These are phyloP conservation scores for Posidonia oceanica DNA, from an alignment of 116 monocot genomes.

Conservation along the genomic window DNA sequence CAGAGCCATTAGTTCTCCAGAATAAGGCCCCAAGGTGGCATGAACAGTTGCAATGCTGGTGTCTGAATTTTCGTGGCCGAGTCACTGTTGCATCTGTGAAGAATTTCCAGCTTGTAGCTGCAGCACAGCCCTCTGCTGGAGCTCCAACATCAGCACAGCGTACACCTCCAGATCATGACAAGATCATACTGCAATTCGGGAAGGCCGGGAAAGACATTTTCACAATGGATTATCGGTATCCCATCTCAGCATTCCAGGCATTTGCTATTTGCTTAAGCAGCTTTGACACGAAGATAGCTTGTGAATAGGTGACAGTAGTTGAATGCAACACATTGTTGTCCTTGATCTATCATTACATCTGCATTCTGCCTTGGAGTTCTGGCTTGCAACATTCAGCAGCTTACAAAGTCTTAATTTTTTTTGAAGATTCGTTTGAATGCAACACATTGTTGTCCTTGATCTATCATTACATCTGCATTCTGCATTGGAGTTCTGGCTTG, in stretches of 20 bases:
- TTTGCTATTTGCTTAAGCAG: slow-evolving; percentile 67
- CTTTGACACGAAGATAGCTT: slow-evolving; percentile 76
- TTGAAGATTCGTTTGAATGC: no score
- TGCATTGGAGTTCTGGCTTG: no score
- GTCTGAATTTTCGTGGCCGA: slow-evolving; percentile 69
- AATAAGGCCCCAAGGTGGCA: slow-evolving; percentile 86
- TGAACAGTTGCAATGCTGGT: slow-evolving; percentile 84
- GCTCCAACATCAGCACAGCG: slow-evolving; percentile 36
- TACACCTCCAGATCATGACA: slow-evolving; percentile 46
- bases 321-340: no score
- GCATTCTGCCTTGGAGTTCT: no score
- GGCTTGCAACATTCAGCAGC: no score
- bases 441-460: no score
- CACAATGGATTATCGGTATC: slow-evolving; percentile 85
- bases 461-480: no score
- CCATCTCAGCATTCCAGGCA: slow-evolving; percentile 71
- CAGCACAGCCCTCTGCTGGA: slow-evolving; percentile 43
- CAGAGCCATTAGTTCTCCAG: slow-evolving; percentile 38
- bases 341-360: no score
- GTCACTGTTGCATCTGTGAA: slow-evolving; percentile 77
- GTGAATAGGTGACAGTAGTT: slow-evolving; percentile 35
- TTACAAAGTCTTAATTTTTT: no score
- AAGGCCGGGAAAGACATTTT: slow-evolving; percentile 77
- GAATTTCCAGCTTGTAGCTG: slow-evolving; percentile 78
- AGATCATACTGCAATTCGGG: slow-evolving; percentile 73